These are phyloP conservation scores for Talaromyces adpressus DNA, from an alignment of 495 filamentous ascomycete genomes.

Conservation along the genomic window DNA sequence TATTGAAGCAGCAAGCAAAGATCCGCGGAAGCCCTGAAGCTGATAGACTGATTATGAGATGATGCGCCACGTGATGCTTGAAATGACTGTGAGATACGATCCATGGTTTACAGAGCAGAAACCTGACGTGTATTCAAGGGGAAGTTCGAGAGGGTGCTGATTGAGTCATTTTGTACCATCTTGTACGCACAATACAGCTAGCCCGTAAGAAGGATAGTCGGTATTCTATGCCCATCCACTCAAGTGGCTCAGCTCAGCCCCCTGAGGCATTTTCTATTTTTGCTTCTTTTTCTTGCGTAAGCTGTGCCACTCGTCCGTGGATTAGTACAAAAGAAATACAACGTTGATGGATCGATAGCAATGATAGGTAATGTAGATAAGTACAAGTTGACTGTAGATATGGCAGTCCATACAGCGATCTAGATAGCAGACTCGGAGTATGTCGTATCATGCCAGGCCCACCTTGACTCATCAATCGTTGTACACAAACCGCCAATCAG, in stretches of 20 bases:
- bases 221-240: neutral
- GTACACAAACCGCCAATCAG: neutral
- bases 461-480: neutral
- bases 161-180: neutral
- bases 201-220: neutral
- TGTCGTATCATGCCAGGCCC: neutral
- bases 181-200: neutral
- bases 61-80: neutral
- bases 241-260: neutral
- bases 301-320: neutral
- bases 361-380: neutral
- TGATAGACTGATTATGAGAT: neutral
- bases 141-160: neutral
- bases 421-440: neutral
- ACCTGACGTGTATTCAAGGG: neutral
- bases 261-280: conserved; percentile 1
- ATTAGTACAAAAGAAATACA: neutral
- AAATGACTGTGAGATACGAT: neutral
- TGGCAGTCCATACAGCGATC: neutral
- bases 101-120: neutral
- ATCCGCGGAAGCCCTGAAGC: too few relatives aligned
- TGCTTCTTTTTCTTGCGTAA: neutral
- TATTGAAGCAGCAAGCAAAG: neutral
- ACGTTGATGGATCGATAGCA: neutral
- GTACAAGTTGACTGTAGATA: neutral